Evolutionary conservation across 805 yeast species (phyloP).

Genomic region (Tetrapisispora iriomotensis): DNA sequence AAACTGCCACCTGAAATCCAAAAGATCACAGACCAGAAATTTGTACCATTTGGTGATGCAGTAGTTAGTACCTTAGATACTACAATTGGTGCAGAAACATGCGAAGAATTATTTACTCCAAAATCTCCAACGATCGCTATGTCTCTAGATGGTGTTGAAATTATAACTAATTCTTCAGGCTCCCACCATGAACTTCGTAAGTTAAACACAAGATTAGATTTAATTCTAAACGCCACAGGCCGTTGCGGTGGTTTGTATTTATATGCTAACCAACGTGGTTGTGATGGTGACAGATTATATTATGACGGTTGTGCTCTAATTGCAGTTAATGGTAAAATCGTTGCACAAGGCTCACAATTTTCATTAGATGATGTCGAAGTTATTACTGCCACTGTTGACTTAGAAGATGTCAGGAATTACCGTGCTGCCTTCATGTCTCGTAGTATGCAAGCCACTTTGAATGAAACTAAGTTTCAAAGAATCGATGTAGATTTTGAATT

Average conservation of each 20-base stretch:
- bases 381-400: constrained; percentile 85
- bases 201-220: constrained; percentile 69
- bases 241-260: constrained; percentile 95
- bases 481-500: constrained; percentile 56
- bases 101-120: constrained; percentile 96
- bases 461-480: constrained; percentile 36
- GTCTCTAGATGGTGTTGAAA: constrained; percentile 96
- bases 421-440: constrained; percentile 63
- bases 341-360: constrained; percentile 91
- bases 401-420: constrained; percentile 82
- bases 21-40: constrained; percentile 52
- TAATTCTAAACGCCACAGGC: constrained; percentile 85
- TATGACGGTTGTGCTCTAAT: constrained; percentile 97
- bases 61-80: constrained; percentile 77
- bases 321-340: constrained; percentile 81
- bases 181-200: constrained; percentile 96
- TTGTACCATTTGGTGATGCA: constrained; percentile 84
- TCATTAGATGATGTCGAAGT: constrained; percentile 89
- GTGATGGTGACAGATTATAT: constrained; percentile 95
- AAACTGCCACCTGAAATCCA: constrained; percentile 63
- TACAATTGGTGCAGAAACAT: constrained; percentile 92
- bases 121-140: constrained; percentile 87
- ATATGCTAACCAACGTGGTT: constrained; percentile 92
- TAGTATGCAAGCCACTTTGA: constrained; percentile 50
- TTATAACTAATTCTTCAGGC: constrained; percentile 90